Conservation (phyloP, 305 asterid species). For the Fraxinus latifolia region DNA sequence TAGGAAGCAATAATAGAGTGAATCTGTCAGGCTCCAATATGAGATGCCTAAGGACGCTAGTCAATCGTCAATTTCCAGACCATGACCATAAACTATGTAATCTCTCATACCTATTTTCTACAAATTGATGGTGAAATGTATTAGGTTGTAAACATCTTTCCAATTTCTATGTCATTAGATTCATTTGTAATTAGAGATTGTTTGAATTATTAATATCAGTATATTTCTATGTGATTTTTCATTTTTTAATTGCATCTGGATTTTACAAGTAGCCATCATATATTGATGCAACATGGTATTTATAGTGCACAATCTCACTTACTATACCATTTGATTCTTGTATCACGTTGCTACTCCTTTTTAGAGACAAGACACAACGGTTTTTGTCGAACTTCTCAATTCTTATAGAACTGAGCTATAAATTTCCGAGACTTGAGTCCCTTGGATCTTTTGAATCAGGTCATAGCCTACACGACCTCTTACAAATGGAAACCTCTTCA, state of each 20-base stretch:
- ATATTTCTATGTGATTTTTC: neutral
- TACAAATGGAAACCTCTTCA: constrained; percentile 47
- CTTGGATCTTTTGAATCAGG: constrained; percentile 36
- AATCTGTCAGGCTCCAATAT: neutral
- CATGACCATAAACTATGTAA: neutral
- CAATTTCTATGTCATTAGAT: neutral
- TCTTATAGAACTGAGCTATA: neutral
- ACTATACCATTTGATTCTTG: neutral
- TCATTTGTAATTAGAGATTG: neutral
- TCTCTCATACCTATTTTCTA: neutral
- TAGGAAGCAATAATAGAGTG: neutral
- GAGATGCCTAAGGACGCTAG: neutral
- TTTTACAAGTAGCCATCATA: neutral
- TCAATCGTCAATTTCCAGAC: neutral
- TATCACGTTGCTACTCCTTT: neutral
- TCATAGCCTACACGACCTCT: constrained; percentile 57
- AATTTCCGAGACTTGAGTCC: neutral
- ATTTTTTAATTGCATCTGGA: neutral
- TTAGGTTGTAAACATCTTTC: neutral
- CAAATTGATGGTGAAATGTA: neutral
- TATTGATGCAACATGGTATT: neutral
- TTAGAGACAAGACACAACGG: neutral
- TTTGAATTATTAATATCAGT: neutral
- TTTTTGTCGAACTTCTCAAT: neutral
- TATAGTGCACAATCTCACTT: neutral